Base-by-base conservation (phyloP, 108 stramenopile species). In the Stephanodiscus minutulus region DNA sequence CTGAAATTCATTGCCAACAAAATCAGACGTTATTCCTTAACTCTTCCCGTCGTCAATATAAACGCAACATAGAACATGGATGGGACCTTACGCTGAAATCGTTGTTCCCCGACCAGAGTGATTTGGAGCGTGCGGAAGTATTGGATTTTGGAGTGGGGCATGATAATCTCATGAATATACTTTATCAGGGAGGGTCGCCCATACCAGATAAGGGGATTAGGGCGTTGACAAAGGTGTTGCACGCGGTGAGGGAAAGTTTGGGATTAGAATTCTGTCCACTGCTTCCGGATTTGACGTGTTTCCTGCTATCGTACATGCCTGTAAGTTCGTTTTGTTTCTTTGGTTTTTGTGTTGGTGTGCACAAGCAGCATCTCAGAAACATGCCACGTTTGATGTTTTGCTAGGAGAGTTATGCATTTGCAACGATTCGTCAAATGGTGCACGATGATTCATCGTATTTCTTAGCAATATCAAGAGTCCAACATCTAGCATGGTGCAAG, bases 401-500 rank as follows among this genome's bases (percentile, higher is more conserved):
- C 6, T 56, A 74, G 74, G 74, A 79, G 20, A 70, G 68, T 47
- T 81, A 81, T 50, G 70, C 80, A 8, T 81, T 72, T 47, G 64
- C 76, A 3, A 77, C 76, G 18, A 67, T 81, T 33, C 80, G 80
- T 44, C 73, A 81, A 69, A 76, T 81, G 75, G 70, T 81, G 27
- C 27, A 27, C 31, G 70, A 72, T 35, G 73, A 77, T 59, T 75
- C 82, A 15, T 56, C 87, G 1, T 88, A 83, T 66, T 94, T 84
- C 60, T 81, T 86, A 13, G 83, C 90, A 18, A 71, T 82, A 29
- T 82, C 82, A 21, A 64, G 69, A 43, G 55, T 76, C 21, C 86
- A 94, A 77, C 82, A 94, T 74, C 78, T 83, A 10, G 86, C 86
- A 4, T 87, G 70, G 70, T 73, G 81, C 47, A 83, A 77, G 55